Base-by-base conservation (phyloP, 495 filamentous ascomycete species). In the Melanomma pulvis-pyrius region DNA sequence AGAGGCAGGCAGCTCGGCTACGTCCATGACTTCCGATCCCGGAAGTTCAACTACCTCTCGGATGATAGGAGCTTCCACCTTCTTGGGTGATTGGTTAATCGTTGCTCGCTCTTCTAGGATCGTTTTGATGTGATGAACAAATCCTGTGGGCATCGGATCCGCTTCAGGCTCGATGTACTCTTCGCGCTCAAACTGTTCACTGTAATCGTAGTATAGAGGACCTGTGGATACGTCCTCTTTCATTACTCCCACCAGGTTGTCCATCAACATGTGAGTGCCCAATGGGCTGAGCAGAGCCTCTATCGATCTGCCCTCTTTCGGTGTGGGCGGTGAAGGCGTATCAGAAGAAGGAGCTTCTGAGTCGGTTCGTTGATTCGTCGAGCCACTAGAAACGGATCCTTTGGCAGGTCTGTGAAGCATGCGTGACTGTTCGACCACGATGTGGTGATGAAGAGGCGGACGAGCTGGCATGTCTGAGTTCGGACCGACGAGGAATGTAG, bases 301-400 rank as follows among this genome's bases (percentile, higher is more conserved):
- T 47, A 72, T 67, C 30, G 69, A 63, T 15, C 50, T 56, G 22
- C 59, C 55, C 46, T 73, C 73, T 48, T 69, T 73, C 13, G 74
- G 73, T 22, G 74, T 75, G 1, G 71, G 69, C 17, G 74, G 74
- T 19, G 61, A 74, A 29, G 73, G 73, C 5, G 71, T 61, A 49
- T 76, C 74, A 0, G 74, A 76, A 8, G 74, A 75, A 1, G 74
- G 71, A 15, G 65, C 63, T 2, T 73, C 70, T 30, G 67, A 69
- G 29, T 74, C 72, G 0, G 63, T 63, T 19, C 53, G 63, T 54
- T 21, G 68, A 39, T 63, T 67, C 8, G 59, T 67, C 19, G 59
- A 67, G 21, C 59, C 51, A 44, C 68, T 71, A 2, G 51, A 71
- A 26, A 63, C 34, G 0, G 68, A 67, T 29, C 34, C 63, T 32